A percentile compares a stretch with the other conserved stretches of the same genome.
Evolutionary conservation across 2,329 filamentous ascomycete genomes (phyloP).

Genomic region (Herpotrichia juniperi): DNA sequence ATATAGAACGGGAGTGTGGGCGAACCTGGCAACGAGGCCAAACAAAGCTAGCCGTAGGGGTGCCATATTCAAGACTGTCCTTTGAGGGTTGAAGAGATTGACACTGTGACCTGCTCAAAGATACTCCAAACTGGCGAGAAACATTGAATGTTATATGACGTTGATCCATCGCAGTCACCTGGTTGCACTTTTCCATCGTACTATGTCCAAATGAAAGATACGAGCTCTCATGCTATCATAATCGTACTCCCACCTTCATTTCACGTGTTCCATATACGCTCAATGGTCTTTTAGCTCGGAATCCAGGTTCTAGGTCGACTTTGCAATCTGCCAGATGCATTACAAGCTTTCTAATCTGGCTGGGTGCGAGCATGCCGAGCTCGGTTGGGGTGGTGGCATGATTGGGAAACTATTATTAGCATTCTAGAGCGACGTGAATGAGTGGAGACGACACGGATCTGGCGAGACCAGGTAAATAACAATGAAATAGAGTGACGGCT

Average conservation of each 20-base stretch:
- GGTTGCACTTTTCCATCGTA: constrained; percentile 20
- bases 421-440: constrained; percentile 6
- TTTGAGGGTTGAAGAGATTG: constrained; percentile 5
- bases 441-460: constrained; percentile 22
- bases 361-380: constrained; percentile 8
- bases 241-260: constrained; percentile 18
- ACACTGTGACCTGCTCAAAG: constrained; percentile 12
- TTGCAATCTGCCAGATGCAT: constrained; percentile 20
- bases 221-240: constrained; percentile 23
- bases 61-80: constrained; percentile 22
- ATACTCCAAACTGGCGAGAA: constrained; percentile 10
- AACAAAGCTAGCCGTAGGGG: constrained; percentile 33
- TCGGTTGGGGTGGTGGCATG: constrained; percentile 25
- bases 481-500: constrained; percentile 35
- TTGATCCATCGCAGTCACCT: constrained; percentile 20
- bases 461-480: constrained; percentile 19
- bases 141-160: constrained; percentile 32
- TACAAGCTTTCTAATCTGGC: constrained; percentile 11
- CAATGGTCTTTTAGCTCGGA: constrained; percentile 19
- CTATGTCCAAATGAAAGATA: constrained; percentile 43
- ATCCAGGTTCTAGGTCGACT: constrained; percentile 34
- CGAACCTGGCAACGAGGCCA: constrained; percentile 31
- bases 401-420: constrained; percentile 31
- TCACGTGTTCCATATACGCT: constrained; percentile 27
- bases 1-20: neutral